Evolutionary conservation across 495 filamentous ascomycete species (phyloP), one percentile per base, ranked within the genome.

Genomic region (Stereocaulon alpinum): DNA sequence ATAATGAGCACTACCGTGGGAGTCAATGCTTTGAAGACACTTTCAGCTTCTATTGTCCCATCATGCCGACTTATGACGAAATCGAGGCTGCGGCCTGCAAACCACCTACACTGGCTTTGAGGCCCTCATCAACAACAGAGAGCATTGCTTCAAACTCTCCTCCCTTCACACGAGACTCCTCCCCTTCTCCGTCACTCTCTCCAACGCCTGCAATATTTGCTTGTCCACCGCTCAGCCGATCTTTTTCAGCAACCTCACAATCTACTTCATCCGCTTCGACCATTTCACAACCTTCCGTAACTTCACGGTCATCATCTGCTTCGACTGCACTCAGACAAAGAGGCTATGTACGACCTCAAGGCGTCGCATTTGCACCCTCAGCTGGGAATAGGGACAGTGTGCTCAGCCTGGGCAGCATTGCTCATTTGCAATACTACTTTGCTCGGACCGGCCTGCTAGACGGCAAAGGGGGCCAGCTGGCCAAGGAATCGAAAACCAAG

Each of bases 401-500:
- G 57, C 84, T 96, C 80, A 95, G 88, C 68, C 73, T 98, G 61
- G 93, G 93, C 27, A 96, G 91, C 68, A 98, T 98, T 65, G 89
- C 91, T 49, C 93, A 98, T 73, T 74, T 98, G 64, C 93, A 98
- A 67, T 96, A 98, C 71, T 98, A 97, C 70, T 98, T 98, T 70
- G 92, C 93, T 41, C 80, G 94, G 53, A 98, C 93, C 4, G 93
- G 93, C 3, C 71, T 98, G 54, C 71, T 98, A 50, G 93, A 98
- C 66, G 91, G 92, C 40, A 96, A 96, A 69, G 91, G 91, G 18
- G 93, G 85, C 51, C 88, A 91, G 59, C 73, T 91, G 55, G 83
- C 85, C 9, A 86, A 87, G 65, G 84, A 79, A 60, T 76, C 81
- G 57, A 86, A 86, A 64, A 79, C 77, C 59, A 82, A 78, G 63